Percentiles rank a stretch among this genome's conserved stretches.
phyloP scores from a whole-genome alignment of 2,329 filamentous ascomycete species.

The Colletotrichum lentis region DNA sequence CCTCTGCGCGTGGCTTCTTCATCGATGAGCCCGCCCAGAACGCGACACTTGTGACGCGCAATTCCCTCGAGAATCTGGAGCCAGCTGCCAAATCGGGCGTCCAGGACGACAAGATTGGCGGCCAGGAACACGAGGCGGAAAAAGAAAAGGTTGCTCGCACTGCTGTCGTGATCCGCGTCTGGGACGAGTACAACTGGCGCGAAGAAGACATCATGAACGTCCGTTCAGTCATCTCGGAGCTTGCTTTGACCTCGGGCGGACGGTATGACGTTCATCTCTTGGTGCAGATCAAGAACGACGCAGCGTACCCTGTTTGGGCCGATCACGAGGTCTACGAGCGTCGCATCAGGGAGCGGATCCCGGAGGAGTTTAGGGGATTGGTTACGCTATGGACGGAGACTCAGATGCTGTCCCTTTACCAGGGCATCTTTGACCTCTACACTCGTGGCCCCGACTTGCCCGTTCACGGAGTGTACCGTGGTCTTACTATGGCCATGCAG shows the following conservation, averaged over 20 bases:
- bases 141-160: slow-evolving; percentile 63
- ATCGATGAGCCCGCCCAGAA: slow-evolving; percentile 50
- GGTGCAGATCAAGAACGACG: slow-evolving; percentile 82
- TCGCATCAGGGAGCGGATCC: slow-evolving; percentile 73
- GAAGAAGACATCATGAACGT: slow-evolving; percentile 84
- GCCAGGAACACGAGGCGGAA: slow-evolving; percentile 41
- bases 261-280: slow-evolving; percentile 89
- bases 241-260: slow-evolving; percentile 80
- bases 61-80: slow-evolving; percentile 31
- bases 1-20: slow-evolving; percentile 61
- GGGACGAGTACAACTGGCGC: slow-evolving; percentile 81
- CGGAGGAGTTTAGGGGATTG: slow-evolving; percentile 86
- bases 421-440: slow-evolving; percentile 83
- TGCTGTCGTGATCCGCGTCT: slow-evolving; percentile 82
- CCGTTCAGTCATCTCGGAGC: slow-evolving; percentile 83
- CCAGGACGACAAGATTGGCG: slow-evolving; percentile 5
- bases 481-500: slow-evolving; percentile 92
- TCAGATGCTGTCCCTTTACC: slow-evolving; percentile 91
- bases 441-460: slow-evolving; percentile 71
- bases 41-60: slow-evolving; percentile 38
- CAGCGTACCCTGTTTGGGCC: slow-evolving; percentile 78
- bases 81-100: slow-evolving; percentile 12
- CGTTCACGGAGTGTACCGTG: slow-evolving; percentile 91
- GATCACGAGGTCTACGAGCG: slow-evolving; percentile 73
- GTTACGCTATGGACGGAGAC: slow-evolving; percentile 93